A percentile compares a stretch with the other conserved stretches of the same genome.
These are phyloP conservation scores for Podospora pseudopauciseta DNA, from an alignment of 495 filamentous ascomycete genomes.

Conservation along the genomic window DNA sequence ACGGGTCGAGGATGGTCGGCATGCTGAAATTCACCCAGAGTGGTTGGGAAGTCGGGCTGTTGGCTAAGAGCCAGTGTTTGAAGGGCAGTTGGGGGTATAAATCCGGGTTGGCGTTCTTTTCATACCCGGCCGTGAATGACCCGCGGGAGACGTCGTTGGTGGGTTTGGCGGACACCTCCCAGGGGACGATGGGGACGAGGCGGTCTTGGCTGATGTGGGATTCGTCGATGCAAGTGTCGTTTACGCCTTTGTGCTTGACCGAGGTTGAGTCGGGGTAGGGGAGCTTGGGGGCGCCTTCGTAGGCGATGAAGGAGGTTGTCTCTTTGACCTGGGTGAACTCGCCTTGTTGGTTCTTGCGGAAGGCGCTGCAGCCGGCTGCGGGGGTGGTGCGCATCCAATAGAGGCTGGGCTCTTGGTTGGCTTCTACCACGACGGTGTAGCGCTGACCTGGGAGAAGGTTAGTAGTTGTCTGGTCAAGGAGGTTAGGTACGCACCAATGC, in stretches of 20 bases:
- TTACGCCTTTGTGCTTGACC: slow-evolving; percentile 10
- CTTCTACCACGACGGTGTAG: slow-evolving; percentile 60
- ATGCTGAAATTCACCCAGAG: slow-evolving; percentile 13
- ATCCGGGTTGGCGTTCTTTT: not conserved
- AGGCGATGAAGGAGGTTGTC: slow-evolving; percentile 8
- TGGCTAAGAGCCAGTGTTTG: slow-evolving; percentile 10
- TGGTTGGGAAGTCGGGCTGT: slow-evolving; percentile 1
- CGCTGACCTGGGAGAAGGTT: slow-evolving; percentile 43
- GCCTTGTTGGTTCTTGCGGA: slow-evolving; percentile 3
- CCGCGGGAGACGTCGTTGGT: slow-evolving; percentile 8
- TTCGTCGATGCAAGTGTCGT: slow-evolving; percentile 11
- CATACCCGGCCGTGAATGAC: slow-evolving; percentile 8
- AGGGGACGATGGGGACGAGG: slow-evolving; percentile 13
- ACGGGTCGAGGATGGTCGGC: slow-evolving; percentile 15
- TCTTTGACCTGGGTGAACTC: slow-evolving; percentile 25
- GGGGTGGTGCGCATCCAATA: slow-evolving; percentile 21
- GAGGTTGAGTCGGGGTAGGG: not conserved
- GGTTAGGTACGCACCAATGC: slow-evolving; percentile 42
- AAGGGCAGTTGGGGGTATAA: not conserved
- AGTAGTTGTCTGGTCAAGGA: not conserved
- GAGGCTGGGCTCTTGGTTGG: slow-evolving; percentile 31
- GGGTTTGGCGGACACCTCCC: slow-evolving; percentile 7
- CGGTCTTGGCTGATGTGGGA: not conserved
- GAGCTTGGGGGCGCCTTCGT: not conserved
- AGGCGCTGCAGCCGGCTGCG: slow-evolving; percentile 11